Evolutionary conservation across 116 monocot genomes (phyloP).

Genomic region (Trichopus zeylanicus): DNA sequence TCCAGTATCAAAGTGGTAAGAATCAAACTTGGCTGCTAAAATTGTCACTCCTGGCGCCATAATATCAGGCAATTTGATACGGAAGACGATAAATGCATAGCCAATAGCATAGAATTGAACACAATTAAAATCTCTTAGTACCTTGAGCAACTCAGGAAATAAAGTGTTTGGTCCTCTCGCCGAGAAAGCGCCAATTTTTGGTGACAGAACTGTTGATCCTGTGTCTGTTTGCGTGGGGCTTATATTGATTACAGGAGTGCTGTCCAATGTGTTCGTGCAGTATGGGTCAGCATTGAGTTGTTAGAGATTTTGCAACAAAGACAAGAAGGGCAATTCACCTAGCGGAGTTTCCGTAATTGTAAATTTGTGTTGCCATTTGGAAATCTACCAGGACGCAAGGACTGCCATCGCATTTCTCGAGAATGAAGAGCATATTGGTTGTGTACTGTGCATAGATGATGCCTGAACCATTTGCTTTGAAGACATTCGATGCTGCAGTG

Average conservation of each 20-base stretch:
- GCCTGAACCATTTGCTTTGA: constrained; percentile 14
- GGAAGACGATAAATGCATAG: too few relatives aligned
- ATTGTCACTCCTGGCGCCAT: constrained; percentile 45
- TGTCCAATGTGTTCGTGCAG: neutral
- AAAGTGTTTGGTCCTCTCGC: constrained; percentile 37
- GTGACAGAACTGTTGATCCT: constrained; percentile 21
- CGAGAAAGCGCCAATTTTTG: constrained; percentile 43
- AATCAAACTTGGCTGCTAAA: constrained; percentile 21
- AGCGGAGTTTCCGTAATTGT: neutral
- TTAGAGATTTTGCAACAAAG: neutral
- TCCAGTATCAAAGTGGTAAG: constrained; percentile 16
- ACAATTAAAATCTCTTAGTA: too few relatives aligned
- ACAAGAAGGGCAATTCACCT: constrained; percentile 1
- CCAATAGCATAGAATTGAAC: neutral
- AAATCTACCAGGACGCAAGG: constrained; percentile 26
- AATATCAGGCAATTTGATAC: constrained; percentile 59
- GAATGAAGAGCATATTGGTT: constrained; percentile 1
- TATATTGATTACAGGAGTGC: constrained; percentile 21
- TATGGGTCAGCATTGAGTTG: neutral
- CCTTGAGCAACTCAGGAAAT: constrained; percentile 34
- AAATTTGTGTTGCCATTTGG: constrained; percentile 14
- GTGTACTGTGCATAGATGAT: constrained; percentile 34
- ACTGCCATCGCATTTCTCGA: neutral
- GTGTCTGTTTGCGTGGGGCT: constrained; percentile 6
- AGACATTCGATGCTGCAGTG: constrained; percentile 1